These are phyloP conservation scores for Tricholoma hemisulphureum DNA, from an alignment of 768 basidiomycete genomes.

Conservation along the genomic window DNA sequence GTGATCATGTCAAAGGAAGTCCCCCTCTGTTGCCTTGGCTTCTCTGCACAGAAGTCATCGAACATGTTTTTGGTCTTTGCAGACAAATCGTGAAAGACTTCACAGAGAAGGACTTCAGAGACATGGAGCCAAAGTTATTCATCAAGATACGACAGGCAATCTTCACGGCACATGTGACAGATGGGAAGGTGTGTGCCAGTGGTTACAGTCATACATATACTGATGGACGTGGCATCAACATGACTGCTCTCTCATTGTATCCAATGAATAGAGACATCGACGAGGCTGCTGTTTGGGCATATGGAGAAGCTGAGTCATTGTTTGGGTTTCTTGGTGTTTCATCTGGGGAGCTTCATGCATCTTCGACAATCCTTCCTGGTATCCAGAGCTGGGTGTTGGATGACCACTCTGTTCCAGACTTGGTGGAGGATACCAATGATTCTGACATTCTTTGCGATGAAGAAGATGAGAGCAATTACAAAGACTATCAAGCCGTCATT, in stretches of 20 bases:
- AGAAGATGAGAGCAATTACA: neutral
- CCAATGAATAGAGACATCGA: constrained; percentile 24
- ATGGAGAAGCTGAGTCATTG: constrained; percentile 20
- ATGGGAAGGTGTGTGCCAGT: constrained; percentile 19
- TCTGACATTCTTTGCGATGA: neutral
- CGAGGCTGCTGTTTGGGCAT: constrained; percentile 13
- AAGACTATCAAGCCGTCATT: neutral
- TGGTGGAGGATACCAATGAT: neutral
- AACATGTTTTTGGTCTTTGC: constrained; percentile 34
- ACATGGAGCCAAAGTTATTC: constrained; percentile 27
- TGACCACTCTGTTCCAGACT: neutral
- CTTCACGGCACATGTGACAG: constrained; percentile 2
- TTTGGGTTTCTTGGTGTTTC: constrained; percentile 19
- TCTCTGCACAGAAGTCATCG: constrained; percentile 27
- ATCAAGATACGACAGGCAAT: constrained; percentile 24
- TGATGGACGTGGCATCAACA: constrained; percentile 17
- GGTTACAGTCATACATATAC: constrained; percentile 30
- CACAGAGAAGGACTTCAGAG: constrained; percentile 28
- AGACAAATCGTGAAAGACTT: constrained; percentile 34
- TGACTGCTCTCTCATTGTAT: constrained; percentile 17
- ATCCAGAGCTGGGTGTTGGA: neutral
- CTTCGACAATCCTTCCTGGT: constrained; percentile 6
- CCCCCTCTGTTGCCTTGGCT: constrained; percentile 27
- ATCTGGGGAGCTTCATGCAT: constrained; percentile 4
- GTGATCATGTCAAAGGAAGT: constrained; percentile 24